These are phyloP conservation scores for Mitragyna speciosa DNA, from an alignment of 257 asterid species.

Conservation along the genomic window DNA sequence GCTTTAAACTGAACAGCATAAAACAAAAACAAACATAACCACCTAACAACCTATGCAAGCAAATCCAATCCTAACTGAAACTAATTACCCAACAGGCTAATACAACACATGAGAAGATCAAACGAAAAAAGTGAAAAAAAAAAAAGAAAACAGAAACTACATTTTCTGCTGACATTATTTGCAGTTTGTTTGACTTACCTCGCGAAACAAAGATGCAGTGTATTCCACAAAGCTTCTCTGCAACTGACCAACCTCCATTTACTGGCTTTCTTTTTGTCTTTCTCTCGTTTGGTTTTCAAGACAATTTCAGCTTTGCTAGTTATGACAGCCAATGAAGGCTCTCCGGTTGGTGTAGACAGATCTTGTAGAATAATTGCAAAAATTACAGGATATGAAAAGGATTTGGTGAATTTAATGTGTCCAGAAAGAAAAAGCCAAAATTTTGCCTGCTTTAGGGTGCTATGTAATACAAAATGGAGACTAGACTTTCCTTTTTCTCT, in stretches of 20 bases:
- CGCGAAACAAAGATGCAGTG: constrained; percentile 46
- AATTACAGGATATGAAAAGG: constrained; percentile 24
- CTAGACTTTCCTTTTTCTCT: constrained; percentile 11
- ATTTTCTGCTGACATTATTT: not conserved
- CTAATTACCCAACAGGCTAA: not conserved
- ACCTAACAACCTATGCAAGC: not conserved
- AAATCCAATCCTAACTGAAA: not conserved
- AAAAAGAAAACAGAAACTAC: not conserved
- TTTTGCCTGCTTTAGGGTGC: constrained; percentile 25
- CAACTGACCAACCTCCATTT: constrained; percentile 66
- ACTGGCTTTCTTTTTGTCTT: not conserved
- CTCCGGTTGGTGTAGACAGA: constrained; percentile 24
- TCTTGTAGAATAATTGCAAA: constrained; percentile 24
- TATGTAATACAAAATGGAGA: constrained; percentile 18
- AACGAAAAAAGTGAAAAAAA: not conserved
- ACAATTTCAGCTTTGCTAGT: constrained; percentile 1
- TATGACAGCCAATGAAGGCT: constrained; percentile 12
- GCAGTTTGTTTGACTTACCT: constrained; percentile 38
- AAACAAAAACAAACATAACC: not conserved
- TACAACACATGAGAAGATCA: not conserved
- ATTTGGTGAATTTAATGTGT: constrained; percentile 31
- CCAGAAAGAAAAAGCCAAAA: constrained; percentile 24
- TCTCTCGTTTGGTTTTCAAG: constrained; percentile 15
- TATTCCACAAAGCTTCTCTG: constrained; percentile 69
- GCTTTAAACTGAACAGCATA: not conserved